A percentile compares a stretch with the other conserved stretches of the same genome.
Conservation (phyloP, 2,329 filamentous ascomycete genomes). For the Apiospora sp. region DNA sequence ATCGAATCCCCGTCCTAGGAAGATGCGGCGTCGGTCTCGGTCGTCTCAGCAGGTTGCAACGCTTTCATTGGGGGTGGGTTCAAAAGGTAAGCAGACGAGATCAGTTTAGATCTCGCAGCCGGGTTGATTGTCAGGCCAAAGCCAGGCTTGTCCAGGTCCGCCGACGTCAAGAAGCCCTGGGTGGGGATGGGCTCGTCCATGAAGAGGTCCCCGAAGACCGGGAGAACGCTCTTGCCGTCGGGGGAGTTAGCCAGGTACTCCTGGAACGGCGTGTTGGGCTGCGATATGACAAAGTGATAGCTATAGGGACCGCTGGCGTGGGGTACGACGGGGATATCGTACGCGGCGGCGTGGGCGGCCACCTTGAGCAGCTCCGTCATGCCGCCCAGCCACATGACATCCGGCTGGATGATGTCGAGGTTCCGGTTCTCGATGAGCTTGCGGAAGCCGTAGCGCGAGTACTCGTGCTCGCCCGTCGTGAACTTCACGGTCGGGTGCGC, state of each 20-base stretch:
- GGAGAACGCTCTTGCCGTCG: conserved; percentile 87
- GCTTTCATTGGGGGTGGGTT: conserved; percentile 66
- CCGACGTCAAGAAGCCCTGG: conserved; percentile 81
- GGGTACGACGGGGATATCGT: conserved; percentile 94
- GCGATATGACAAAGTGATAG: conserved; percentile 95
- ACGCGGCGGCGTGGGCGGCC: conserved; percentile 86
- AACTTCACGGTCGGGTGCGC: conserved; percentile 92
- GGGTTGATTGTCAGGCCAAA: conserved; percentile 91
- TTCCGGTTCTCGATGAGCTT: conserved; percentile 92
- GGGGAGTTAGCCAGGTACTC: conserved; percentile 95
- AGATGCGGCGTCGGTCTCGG: conserved; percentile 25
- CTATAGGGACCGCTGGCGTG: conserved; percentile 94
- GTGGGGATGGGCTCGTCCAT: conserved; percentile 87
- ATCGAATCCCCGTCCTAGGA: not conserved
- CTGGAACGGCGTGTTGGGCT: conserved; percentile 93
- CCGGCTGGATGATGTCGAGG: conserved; percentile 92
- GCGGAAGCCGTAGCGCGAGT: conserved; percentile 92
- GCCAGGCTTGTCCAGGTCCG: conserved; percentile 85
- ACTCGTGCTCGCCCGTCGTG: conserved; percentile 96
- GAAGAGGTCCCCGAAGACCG: conserved; percentile 92
- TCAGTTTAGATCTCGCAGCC: conserved; percentile 72
- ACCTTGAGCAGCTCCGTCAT: conserved; percentile 92
- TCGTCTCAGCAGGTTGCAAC: conserved; percentile 45
- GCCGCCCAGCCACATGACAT: conserved; percentile 97
- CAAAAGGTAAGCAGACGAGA: conserved; percentile 77